Evolutionary conservation across 495 filamentous ascomycete genomes (phyloP).

Genomic region (Trichodelitschia bisporula): DNA sequence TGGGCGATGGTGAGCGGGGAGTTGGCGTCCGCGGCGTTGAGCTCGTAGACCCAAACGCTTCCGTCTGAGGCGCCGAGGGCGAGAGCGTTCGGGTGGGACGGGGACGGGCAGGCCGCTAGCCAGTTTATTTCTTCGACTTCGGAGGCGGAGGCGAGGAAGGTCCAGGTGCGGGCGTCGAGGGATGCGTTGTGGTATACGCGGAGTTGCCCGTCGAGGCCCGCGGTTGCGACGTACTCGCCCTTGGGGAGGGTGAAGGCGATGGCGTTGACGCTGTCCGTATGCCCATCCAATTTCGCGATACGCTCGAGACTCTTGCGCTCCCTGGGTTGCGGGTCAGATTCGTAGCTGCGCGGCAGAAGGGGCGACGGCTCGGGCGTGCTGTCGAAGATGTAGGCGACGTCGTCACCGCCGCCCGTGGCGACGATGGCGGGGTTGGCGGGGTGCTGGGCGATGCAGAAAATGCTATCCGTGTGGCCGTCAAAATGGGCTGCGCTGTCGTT

Average conservation of each 20-base stretch:
- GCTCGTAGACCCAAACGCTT: conserved; percentile 77
- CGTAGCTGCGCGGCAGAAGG: conserved; percentile 48
- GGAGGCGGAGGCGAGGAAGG: conserved; percentile 41
- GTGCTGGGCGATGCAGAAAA: conserved; percentile 87
- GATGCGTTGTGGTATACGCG: conserved; percentile 12
- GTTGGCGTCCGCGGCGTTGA: conserved; percentile 36
- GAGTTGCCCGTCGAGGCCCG: conserved; percentile 55
- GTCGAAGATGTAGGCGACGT: conserved; percentile 63
- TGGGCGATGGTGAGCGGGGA: conserved; percentile 58
- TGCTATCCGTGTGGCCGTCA: conserved; percentile 61
- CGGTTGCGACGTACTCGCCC: conserved; percentile 67
- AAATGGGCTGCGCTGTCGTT: conserved; percentile 89
- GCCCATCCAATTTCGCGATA: conserved; percentile 50
- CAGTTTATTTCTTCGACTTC: conserved; percentile 95
- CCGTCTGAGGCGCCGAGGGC: conserved; percentile 86
- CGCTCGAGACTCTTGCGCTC: conserved; percentile 34
- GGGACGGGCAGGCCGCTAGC: conserved; percentile 49
- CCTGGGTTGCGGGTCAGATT: conserved; percentile 31
- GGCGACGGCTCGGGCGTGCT: conserved; percentile 34
- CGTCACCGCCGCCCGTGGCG: conserved; percentile 68
- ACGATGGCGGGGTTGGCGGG: conserved; percentile 53
- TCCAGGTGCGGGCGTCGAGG: conserved; percentile 23
- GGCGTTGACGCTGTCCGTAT: conserved; percentile 76
- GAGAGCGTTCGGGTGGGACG: conserved; percentile 48
- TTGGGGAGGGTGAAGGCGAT: conserved; percentile 59